Percentiles rank a stretch among this genome's conserved stretches.
Conservation (phyloP, 2,329 filamentous ascomycete species). For the Aspergillus sp. region DNA sequence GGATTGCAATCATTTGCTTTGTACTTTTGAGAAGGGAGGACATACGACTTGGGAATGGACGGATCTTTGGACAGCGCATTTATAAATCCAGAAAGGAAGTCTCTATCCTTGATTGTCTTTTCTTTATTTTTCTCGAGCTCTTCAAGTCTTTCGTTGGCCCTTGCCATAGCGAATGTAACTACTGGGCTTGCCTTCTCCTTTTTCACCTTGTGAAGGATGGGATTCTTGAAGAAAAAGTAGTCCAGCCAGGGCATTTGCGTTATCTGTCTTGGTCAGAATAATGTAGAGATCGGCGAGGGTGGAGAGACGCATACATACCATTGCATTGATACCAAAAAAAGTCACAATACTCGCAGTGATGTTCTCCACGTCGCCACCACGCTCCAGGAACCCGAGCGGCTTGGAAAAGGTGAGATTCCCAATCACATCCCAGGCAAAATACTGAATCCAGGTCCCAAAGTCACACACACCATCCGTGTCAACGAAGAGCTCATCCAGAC, state of each 20-base stretch:
- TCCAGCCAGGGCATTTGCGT: conserved; percentile 33
- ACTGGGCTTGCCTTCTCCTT: not conserved
- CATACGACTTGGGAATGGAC: not conserved
- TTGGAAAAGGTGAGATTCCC: not conserved
- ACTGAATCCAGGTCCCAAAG: not conserved
- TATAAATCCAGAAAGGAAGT: not conserved
- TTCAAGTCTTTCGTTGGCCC: not conserved
- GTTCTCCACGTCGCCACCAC: not conserved
- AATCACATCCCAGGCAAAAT: not conserved
- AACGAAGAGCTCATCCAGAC: not conserved
- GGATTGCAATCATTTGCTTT: too few relatives aligned
- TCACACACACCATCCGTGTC: not conserved
- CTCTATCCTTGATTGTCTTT: not conserved
- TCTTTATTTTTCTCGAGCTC: not conserved
- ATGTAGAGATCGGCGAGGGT: too few relatives aligned
- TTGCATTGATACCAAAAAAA: not conserved
- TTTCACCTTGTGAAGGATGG: not conserved
- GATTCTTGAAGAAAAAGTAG: conserved; percentile 3
- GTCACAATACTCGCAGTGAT: not conserved
- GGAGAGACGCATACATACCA: not conserved
- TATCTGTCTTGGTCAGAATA: conserved; percentile 20
- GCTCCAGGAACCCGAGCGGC: not conserved
- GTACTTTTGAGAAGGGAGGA: too few relatives aligned
- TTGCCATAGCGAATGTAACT: not conserved
- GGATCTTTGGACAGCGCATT: not conserved